Evolutionary conservation across 129 eudicot genomes (phyloP), one percentile per base, ranked within the genome.

Genomic region (Flaveria trinervia): DNA sequence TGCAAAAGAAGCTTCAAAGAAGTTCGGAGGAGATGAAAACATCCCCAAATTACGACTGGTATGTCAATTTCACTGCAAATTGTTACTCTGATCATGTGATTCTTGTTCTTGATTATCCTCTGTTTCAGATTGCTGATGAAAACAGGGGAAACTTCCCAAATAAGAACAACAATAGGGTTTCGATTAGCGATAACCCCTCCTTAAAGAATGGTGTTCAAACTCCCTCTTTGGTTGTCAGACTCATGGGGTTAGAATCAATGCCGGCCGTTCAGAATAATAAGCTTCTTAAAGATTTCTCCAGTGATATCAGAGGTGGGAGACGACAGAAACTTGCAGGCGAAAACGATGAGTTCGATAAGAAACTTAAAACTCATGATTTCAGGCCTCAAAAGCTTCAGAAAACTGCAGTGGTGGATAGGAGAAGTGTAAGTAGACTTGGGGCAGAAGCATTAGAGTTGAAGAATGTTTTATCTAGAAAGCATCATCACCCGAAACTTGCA

Each of bases 241-340:
- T 95, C 64, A 95, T 95, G 99, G 99, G 99, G 1, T 84, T 95
- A 75, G 99, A 95, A 14, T 78, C 96, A 5, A 81, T 91, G 96
- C 97, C 99, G 11, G 78, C 83, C 12, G 82, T n/a, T 23, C 84
- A 83, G 6, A 73, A 52, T 7, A 81, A 75, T 48, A 81, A 82
- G 83, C 68, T 78, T 7, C 73, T 80, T 33, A 87, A 87, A 50
- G 68, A 36, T 68, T 57, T 83, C 17, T 70, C 62, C 1, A 70
- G 77, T 43, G 77, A 65, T 14, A 11, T 49, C 67, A 81, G 43
- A 17, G 61, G 49, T 20, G 80, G 73, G 56, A 65, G 67, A 55
- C 68, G 49, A 12, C 86, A 68, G 15, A 80, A 82, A 66, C 28
- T 30, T 71, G 83, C 55, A 5, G 72, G 71, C 4, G 79, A 77